phyloP scores from a whole-genome alignment of 306 rosid genomes.

The Senna siamea region DNA sequence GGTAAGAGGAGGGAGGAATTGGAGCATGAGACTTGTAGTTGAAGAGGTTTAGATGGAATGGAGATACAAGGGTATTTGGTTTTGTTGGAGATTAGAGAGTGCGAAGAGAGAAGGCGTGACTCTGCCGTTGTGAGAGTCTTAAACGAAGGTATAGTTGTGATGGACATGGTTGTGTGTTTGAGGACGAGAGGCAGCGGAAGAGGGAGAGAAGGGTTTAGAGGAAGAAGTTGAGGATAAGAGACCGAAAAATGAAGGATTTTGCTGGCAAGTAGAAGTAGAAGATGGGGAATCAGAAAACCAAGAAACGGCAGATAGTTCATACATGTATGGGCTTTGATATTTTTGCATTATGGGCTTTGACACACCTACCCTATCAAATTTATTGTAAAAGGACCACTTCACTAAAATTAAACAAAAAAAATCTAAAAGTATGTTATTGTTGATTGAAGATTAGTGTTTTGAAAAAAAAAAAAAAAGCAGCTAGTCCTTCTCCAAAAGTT shows the following conservation, averaged over 20 bases:
- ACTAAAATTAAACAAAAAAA: too few relatives aligned
- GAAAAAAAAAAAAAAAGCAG: too few relatives aligned
- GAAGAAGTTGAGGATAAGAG: conserved; percentile 54
- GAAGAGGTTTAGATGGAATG: conserved; percentile 59
- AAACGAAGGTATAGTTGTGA: conserved; percentile 47
- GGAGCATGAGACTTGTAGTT: conserved; percentile 52
- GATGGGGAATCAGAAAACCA: neutral
- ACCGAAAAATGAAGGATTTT: neutral
- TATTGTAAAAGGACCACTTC: too few relatives aligned
- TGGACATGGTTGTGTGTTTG: conserved; percentile 51
- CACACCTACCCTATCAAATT: neutral
- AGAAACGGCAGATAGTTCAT: neutral
- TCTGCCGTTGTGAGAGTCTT: conserved; percentile 63
- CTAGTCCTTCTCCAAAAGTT: too few relatives aligned
- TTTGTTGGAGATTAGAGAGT: conserved; percentile 47
- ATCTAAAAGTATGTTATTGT: too few relatives aligned
- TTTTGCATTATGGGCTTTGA: neutral
- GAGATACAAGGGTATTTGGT: conserved; percentile 44
- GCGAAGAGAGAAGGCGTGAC: conserved; percentile 54
- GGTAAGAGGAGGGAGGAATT: conserved; percentile 37
- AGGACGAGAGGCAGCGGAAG: conserved; percentile 12
- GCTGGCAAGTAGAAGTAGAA: neutral
- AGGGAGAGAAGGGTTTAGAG: conserved; percentile 27
- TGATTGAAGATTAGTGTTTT: too few relatives aligned
- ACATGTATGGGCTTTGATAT: conserved; percentile 6